Conservation (phyloP, 495 filamentous ascomycete species). For the Articulospora tetracladia region DNA sequence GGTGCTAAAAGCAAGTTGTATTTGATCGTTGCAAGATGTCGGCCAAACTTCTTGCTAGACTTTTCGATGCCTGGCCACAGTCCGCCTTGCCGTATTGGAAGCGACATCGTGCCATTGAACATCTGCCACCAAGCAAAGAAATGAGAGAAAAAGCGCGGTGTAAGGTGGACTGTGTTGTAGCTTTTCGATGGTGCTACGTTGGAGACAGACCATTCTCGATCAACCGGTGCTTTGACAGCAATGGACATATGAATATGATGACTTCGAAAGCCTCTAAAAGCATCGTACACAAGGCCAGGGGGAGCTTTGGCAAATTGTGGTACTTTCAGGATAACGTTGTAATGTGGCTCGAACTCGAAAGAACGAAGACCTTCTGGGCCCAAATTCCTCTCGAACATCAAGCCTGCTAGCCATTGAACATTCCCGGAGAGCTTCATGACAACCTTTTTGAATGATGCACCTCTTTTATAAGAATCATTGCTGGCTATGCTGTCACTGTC, state of each 20-base stretch:
- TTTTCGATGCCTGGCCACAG: slow-evolving; percentile 91
- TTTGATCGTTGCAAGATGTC: slow-evolving; percentile 95
- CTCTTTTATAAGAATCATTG: slow-evolving; percentile 63
- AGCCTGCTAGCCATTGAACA: slow-evolving; percentile 83
- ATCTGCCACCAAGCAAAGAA: slow-evolving; percentile 98
- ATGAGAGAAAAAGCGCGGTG: slow-evolving; percentile 93
- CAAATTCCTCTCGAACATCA: slow-evolving; percentile 86
- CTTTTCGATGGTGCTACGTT: slow-evolving; percentile 71
- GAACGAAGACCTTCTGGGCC: slow-evolving; percentile 56
- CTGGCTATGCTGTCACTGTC: slow-evolving; percentile 62
- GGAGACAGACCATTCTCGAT: slow-evolving; percentile 73
- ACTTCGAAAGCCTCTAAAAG: slow-evolving; percentile 89
- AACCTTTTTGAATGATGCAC: slow-evolving; percentile 89
- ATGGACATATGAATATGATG: slow-evolving; percentile 93
- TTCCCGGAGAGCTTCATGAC: slow-evolving; percentile 97
- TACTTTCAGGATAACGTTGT: slow-evolving; percentile 81
- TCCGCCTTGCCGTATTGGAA: slow-evolving; percentile 87
- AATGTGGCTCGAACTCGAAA: slow-evolving; percentile 88
- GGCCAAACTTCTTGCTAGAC: slow-evolving; percentile 96
- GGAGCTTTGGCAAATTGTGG: slow-evolving; percentile 64
- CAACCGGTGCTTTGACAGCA: slow-evolving; percentile 77
- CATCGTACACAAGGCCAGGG: slow-evolving; percentile 68
- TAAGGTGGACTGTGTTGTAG: slow-evolving; percentile 93
- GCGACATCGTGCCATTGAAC: slow-evolving; percentile 91
- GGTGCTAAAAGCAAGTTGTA: slow-evolving; percentile 92